Evolutionary conservation across 164 flowering plant species (phyloP), one percentile per base, ranked within the genome.

Genomic region (Nymphaea colorata): DNA sequence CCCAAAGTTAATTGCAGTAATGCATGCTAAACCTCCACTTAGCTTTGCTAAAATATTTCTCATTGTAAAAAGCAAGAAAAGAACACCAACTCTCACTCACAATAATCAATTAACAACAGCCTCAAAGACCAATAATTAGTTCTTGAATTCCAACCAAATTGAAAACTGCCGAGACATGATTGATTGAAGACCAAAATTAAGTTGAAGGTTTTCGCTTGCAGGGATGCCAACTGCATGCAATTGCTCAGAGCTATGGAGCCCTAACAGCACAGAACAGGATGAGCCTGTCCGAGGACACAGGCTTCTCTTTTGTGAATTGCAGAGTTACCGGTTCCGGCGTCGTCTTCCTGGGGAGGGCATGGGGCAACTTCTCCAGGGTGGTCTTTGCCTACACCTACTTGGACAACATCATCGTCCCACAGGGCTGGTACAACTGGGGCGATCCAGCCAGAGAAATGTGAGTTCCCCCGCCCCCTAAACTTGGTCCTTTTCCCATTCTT

Each of bases 401-500:
- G 96, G 97, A 90, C 82, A 79, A 88, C 78, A 90, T 95, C 68
- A 88, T 95, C 82, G 72, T 85, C 36, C 98, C 98, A 45, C 84
- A 82, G 51, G 99, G 98, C 75, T 95, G 99, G 99, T 80, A 87
- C 69, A 89, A 91, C 16, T 91, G 99, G 98, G 99, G 98, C 11
- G 98, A 94, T 69, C 96, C 95, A 17, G 81, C 61, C 67, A 84
- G 96, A 14, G 91, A 88, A 81, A 70, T 82, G 94, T 88, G 80
- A 77, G 88, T 59, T 42, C 65, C 65, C 67, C 71, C 41, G 68
- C 62, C 53, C 66, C 66, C 36, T 25, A 25, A 1, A 25, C 36
- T 25, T 25, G 36, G 17, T 14, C 59, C 0, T 42, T 25, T 14
- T 7, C 44, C 45, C 25, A 65, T 61, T 67, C 15, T 63, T 41